Conservation (phyloP, 2,329 filamentous ascomycete species). For the Dactylellina leptospora region DNA sequence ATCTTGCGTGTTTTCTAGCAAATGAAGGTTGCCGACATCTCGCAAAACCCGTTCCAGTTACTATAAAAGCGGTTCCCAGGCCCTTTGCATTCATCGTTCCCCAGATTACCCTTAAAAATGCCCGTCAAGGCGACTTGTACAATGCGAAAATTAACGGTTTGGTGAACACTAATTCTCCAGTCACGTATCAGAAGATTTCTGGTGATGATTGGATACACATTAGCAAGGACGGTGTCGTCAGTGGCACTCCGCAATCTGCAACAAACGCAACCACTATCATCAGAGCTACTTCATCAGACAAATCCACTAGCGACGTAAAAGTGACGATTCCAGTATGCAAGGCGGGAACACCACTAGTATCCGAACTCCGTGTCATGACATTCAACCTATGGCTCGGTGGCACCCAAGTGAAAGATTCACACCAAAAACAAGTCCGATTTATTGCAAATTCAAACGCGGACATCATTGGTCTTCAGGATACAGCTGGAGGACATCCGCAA, state of each 20-base stretch:
- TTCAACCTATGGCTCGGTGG: conserved; percentile 63
- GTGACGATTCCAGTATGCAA: conserved; percentile 59
- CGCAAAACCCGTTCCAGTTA: conserved; percentile 59
- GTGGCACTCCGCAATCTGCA: conserved; percentile 59
- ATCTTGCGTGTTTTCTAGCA: conserved; percentile 80
- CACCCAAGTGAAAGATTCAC: conserved; percentile 59
- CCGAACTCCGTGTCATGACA: conserved; percentile 59
- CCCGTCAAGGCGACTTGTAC: conserved; percentile 59
- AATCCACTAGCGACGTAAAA: conserved; percentile 56
- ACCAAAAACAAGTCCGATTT: conserved; percentile 61
- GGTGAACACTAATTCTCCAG: conserved; percentile 55
- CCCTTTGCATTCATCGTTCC: conserved; percentile 58
- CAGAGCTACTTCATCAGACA: conserved; percentile 56
- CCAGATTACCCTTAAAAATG: conserved; percentile 60
- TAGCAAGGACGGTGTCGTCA: conserved; percentile 59
- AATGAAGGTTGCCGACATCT: conserved; percentile 68
- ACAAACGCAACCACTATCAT: conserved; percentile 56
- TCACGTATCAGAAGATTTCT: conserved; percentile 58
- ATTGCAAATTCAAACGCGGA: conserved; percentile 59
- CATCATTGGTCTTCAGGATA: conserved; percentile 61
- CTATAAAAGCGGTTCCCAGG: conserved; percentile 39
- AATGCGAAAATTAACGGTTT: conserved; percentile 59
- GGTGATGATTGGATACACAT: conserved; percentile 60
- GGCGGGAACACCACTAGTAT: conserved; percentile 57
- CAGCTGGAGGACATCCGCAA: conserved; percentile 57